phyloP scores from a whole-genome alignment of 2,329 filamentous ascomycete species.

The Colletotrichum viniferum region DNA sequence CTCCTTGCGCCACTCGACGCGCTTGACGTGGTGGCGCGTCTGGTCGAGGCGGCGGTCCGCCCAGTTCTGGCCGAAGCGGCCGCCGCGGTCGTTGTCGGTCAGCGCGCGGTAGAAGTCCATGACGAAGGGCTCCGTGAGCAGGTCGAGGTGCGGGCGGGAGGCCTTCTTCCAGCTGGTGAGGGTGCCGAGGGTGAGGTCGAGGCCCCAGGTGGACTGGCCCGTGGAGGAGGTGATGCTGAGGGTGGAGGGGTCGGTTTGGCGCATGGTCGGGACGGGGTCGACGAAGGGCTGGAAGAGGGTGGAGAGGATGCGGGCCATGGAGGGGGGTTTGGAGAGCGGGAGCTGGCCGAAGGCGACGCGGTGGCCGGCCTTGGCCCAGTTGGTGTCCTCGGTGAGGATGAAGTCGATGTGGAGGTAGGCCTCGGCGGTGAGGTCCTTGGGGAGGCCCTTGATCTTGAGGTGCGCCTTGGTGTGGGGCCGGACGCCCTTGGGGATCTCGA shows the following conservation, averaged over 20 bases:
- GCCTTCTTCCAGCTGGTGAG: constrained; percentile 46
- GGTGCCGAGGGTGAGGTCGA: constrained; percentile 47
- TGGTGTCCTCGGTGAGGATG: constrained; percentile 41
- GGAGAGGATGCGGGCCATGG: constrained; percentile 27
- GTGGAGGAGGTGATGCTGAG: constrained; percentile 39
- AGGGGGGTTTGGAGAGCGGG: constrained; percentile 37
- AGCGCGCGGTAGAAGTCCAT: constrained; percentile 68
- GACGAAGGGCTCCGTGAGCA: constrained; percentile 48
- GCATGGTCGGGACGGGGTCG: constrained; percentile 9
- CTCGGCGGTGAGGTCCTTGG: constrained; percentile 34
- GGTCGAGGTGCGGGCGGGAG: constrained; percentile 32
- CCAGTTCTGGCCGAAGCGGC: constrained; percentile 63
- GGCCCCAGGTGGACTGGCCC: constrained; percentile 43
- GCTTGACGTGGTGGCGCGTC: constrained; percentile 45
- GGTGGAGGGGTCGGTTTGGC: constrained; percentile 18
- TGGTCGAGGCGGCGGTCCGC: constrained; percentile 49
- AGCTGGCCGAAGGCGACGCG: constrained; percentile 57
- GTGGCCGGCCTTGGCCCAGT: constrained; percentile 58
- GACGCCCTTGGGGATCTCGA: constrained; percentile 48
- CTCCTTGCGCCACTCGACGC: constrained; percentile 35
- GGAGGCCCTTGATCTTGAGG: constrained; percentile 36
- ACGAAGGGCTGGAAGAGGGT: constrained; percentile 6
- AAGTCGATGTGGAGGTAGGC: constrained; percentile 56
- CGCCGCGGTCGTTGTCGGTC: constrained; percentile 68
- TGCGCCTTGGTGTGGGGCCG: constrained; percentile 36